Base-by-base conservation (phyloP, 148 eudicot genomes). In the Spergularia marina region DNA sequence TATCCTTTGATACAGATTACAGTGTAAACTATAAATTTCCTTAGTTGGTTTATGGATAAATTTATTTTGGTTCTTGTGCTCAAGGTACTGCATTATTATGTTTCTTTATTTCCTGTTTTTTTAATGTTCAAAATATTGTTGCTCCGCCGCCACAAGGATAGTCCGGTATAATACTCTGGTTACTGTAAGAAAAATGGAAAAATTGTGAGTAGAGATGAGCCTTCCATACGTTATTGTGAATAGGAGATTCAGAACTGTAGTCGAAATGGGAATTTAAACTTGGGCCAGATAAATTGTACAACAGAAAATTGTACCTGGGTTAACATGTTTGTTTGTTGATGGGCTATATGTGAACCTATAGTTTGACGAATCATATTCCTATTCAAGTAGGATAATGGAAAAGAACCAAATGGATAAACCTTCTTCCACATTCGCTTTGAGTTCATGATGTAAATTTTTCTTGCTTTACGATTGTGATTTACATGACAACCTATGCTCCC, bases 1-100 rank as follows among this genome's bases (percentile, higher is more conserved):
- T 94, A 91, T 91, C 98, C 98, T 94, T 80, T 64, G 69, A 77
- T 69, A 68, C 67, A 47, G 47, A 39, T 55, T 30, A 1, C 36
- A 30, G 36, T 2, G 36, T 30, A 30, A 30, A 2, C 36, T 30
- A 30, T 0, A 3, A 30, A 30, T 3, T 30, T 30, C 36, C 36
- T 30, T 2, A 30, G 36, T 30, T 30, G 3, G 36, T 30, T 30
- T 30, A 30, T 30, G 36, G 36, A 30, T 30, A 30, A 3, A 2
- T 30, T 30, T 30, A 30, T 30, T 30, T 30, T 30, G 36, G 3
- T 2, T 30, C 36, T 30, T 30, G 44, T 15, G 73, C 14, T 53
- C 41, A 44, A 53, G 16, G 12, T 51, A 54, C 73, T 25, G 59
- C 23, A 20, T 52, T 10, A 30, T 30, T 30, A 30, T 2, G 36